phyloP scores from a whole-genome alignment of 805 yeast species.

The Kluyveromyces siamensis region DNA sequence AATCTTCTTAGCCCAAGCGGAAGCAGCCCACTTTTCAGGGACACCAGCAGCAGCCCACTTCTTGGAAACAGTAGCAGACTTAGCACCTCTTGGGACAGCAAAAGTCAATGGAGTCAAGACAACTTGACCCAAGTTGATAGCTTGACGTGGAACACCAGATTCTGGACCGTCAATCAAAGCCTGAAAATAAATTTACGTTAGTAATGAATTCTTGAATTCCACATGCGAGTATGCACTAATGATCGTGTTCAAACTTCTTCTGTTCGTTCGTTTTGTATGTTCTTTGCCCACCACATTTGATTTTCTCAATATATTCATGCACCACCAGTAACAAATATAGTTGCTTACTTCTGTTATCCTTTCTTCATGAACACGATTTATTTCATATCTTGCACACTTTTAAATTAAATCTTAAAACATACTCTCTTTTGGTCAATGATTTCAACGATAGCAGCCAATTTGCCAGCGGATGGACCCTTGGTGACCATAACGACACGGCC shows the following conservation, averaged over 20 bases:
- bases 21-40: conserved; percentile 81
- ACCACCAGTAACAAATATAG: too few species aligned
- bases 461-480: conserved; percentile 63
- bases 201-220: conserved; percentile 10
- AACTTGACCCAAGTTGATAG: conserved; percentile 77
- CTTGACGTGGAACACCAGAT: conserved; percentile 83
- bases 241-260: background rate
- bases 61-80: conserved; percentile 77
- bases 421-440: conserved; percentile 99
- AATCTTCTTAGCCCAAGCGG: conserved; percentile 97
- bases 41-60: conserved; percentile 89
- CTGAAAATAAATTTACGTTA: conserved; percentile 33
- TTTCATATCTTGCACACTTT: background rate
- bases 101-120: conserved; percentile 89
- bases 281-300: too few species aligned
- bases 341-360: too few species aligned
- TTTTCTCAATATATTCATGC: too few species aligned
- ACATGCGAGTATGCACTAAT: background rate
- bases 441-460: conserved; percentile 96
- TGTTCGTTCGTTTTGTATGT: too few species aligned
- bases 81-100: conserved; percentile 91
- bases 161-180: conserved; percentile 95
- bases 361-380: background rate
- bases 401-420: conserved; percentile 31
- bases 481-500: conserved; percentile 96